Evolutionary conservation across 169 alveolate species (phyloP).

Genomic region (Plasmodium berghei): DNA sequence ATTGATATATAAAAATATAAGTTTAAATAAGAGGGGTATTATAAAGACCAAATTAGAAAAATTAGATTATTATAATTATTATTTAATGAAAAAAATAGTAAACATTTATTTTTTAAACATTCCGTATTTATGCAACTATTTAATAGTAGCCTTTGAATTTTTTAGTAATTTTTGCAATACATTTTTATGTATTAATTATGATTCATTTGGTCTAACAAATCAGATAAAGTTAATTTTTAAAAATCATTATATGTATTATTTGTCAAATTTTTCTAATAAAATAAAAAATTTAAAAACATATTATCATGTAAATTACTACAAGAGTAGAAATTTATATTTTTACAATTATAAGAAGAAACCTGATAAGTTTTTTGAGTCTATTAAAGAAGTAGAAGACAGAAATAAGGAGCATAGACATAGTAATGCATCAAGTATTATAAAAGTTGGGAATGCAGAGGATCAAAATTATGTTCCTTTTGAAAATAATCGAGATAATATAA

Average conservation of each 20-base stretch:
- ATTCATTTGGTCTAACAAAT: not conserved
- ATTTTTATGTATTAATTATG: constrained; percentile 17
- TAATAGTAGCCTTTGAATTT: constrained; percentile 36
- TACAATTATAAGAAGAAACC: constrained; percentile 41
- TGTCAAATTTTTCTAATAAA: constrained; percentile 27
- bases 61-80: constrained; percentile 24
- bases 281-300: constrained; percentile 38
- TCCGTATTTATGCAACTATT: constrained; percentile 54
- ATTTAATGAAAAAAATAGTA: constrained; percentile 32
- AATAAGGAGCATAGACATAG: too few relatives aligned
- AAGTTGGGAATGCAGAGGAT: not conserved
- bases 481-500: too few relatives aligned
- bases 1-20: constrained; percentile 14
- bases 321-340: constrained; percentile 30
- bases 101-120: constrained; percentile 42
- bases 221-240: constrained; percentile 22
- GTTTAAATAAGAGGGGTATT: not conserved
- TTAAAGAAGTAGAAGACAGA: too few relatives aligned
- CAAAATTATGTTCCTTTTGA: not conserved
- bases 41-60: constrained; percentile 15
- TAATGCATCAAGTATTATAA: not conserved
- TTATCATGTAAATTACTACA: constrained; percentile 34
- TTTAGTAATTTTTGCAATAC: constrained; percentile 29
- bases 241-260: constrained; percentile 15
- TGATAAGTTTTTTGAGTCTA: not conserved